Conservation (phyloP, 2,329 filamentous ascomycete genomes). For the Teratosphaeria nubilosa region DNA sequence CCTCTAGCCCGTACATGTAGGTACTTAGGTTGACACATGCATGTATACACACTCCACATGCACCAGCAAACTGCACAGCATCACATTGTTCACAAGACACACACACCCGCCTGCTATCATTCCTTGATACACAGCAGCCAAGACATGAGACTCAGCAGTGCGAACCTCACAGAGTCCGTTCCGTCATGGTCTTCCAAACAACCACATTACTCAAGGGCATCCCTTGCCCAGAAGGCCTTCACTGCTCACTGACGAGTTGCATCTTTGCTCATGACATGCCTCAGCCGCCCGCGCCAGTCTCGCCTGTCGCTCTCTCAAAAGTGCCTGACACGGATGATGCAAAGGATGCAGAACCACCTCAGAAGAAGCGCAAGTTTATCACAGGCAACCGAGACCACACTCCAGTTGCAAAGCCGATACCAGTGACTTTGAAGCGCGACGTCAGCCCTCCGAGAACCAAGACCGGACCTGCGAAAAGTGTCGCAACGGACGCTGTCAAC, state of each 20-base stretch:
- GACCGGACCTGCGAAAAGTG: neutral
- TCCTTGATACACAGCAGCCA: neutral
- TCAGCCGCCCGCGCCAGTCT: neutral
- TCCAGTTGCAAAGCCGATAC: neutral
- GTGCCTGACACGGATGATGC: neutral
- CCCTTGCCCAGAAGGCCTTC: constrained; percentile 41
- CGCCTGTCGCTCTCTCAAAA: neutral
- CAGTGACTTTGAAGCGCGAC: neutral
- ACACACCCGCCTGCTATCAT: neutral
- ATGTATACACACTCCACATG: no score
- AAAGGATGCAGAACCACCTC: neutral
- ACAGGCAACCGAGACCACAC: neutral
- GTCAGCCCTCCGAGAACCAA: neutral
- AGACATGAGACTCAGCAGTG: neutral
- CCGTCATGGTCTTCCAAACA: constrained; percentile 34
- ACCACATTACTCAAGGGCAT: constrained; percentile 45
- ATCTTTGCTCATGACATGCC: constrained; percentile 45
- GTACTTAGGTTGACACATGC: no score
- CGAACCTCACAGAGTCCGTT: neutral
- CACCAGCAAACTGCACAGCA: neutral
- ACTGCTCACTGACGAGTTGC: constrained; percentile 46
- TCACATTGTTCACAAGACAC: neutral
- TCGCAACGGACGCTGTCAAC: neutral
- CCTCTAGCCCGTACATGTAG: neutral
- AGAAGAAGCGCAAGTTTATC: neutral